A percentile compares a stretch with the other conserved stretches of the same genome.
These are phyloP conservation scores for Streptanthus diversifolius DNA, from an alignment of 345 rosid species.

Conservation along the genomic window DNA sequence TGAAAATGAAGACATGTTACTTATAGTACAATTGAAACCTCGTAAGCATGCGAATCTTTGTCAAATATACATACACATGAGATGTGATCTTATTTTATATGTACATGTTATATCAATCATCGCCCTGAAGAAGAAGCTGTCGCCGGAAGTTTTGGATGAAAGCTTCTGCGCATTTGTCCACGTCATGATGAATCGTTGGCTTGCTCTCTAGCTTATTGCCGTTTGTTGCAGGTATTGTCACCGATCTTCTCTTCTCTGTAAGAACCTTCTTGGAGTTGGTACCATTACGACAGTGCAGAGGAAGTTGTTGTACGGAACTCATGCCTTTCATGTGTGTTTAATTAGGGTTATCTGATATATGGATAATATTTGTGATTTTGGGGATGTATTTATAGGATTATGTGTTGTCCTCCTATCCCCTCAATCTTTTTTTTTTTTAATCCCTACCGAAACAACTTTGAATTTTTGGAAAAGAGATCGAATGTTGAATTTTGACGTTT, in stretches of 20 bases:
- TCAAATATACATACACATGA: background rate
- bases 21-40: background rate
- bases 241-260: slow-evolving; percentile 25
- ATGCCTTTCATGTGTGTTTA: background rate
- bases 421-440: background rate
- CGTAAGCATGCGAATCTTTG: background rate
- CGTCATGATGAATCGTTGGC: slow-evolving; percentile 5
- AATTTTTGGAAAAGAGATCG: background rate
- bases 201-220: slow-evolving; percentile 7
- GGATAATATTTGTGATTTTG: background rate
- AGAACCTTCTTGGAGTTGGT: slow-evolving; percentile 15
- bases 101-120: background rate
- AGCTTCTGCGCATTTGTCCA: slow-evolving; percentile 31
- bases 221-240: background rate
- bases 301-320: slow-evolving; percentile 21
- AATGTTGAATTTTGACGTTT: slow-evolving; percentile 11
- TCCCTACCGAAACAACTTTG: slow-evolving; percentile 20
- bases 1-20: background rate
- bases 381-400: slow-evolving; percentile 18
- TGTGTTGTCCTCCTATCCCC: background rate
- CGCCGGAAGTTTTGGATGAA: slow-evolving; percentile 34
- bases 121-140: slow-evolving; percentile 29
- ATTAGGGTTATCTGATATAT: background rate
- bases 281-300: background rate
- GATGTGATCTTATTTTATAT: background rate